Evolutionary conservation across 2,329 filamentous ascomycete genomes (phyloP), one percentile per base, ranked within the genome.

Genomic region (Coniochaeta prunicola): DNA sequence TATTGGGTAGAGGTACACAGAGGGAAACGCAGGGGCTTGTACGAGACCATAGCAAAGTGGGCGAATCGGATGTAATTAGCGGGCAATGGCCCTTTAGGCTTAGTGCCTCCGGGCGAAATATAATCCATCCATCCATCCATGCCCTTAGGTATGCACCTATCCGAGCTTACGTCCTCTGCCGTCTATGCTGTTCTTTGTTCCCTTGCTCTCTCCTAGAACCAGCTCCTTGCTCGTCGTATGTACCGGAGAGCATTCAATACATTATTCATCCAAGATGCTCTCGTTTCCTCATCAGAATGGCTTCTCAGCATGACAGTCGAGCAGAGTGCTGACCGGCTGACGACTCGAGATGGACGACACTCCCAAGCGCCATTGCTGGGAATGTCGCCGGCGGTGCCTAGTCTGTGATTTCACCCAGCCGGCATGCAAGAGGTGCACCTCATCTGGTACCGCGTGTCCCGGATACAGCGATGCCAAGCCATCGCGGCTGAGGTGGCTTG

Each of bases 401-500:
- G 57, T 58, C 34, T 58, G 57, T 45, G 57, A 58, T 26, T 58
- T 36, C 24, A 56, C 36, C 4, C 48, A 24, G 21, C 36, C 57
- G 6, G 50, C 13, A 40, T 58, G 57, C 53, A 58, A 42, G 33
- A 58, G 57, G 34, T 58, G 57, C 26, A 19, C 26, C 50, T 24
- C 21, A 19, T 58, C 57, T 8, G 57, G 57, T 13, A 56, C 36
- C 2, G 36, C 1, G 9, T 58, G 57, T 34, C 57, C 57, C 21
- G 57, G 57, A 56, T 58, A 58, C 38, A 45, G 36, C 50, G 31
- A 58, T 28, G 26, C 53, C 53, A 58, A 58, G 36, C 48, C 57
- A 1, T 19, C 34, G n/a, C 50, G 50, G 21, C 17, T 58, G 17
- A 55, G 26, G 28, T 58, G 57, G 57, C 50, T 58, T 28, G 34